These are phyloP conservation scores for Aeschynomene evenia DNA, from an alignment of 306 rosid genomes.

Conservation along the genomic window DNA sequence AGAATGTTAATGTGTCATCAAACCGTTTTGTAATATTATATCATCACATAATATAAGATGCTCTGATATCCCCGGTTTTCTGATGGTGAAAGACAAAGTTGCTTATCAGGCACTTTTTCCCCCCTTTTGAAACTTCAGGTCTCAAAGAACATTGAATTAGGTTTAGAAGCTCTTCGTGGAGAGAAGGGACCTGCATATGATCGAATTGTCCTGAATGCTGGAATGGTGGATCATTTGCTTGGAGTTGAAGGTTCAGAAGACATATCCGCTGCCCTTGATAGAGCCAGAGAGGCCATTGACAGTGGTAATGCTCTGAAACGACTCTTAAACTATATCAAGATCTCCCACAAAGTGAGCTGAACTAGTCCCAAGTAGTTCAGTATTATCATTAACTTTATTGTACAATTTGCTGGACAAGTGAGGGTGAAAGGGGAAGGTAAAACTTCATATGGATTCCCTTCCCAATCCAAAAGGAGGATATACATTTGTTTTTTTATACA, in stretches of 20 bases:
- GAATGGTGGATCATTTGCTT: slow-evolving; percentile 89
- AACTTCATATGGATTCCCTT: background rate
- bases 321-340: slow-evolving; percentile 72
- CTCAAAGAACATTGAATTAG: slow-evolving; percentile 81
- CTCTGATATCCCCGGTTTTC: background rate
- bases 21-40: slow-evolving; percentile 5
- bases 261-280: slow-evolving; percentile 63
- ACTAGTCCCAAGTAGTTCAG: slow-evolving; percentile 18
- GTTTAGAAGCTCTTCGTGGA: slow-evolving; percentile 81
- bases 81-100: background rate
- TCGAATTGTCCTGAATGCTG: slow-evolving; percentile 87
- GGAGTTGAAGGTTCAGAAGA: slow-evolving; percentile 92
- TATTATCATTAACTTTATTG: slow-evolving; percentile 1
- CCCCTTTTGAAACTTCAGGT: slow-evolving; percentile 47
- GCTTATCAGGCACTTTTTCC: slow-evolving; percentile 23
- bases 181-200: slow-evolving; percentile 92
- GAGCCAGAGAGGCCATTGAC: slow-evolving; percentile 94
- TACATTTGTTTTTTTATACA: background rate
- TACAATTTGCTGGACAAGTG: background rate
- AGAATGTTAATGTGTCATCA: background rate
- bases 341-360: slow-evolving; percentile 56
- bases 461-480: background rate
- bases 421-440: slow-evolving; percentile 24
- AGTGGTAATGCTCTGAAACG: slow-evolving; percentile 85
- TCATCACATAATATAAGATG: background rate